Base-by-base conservation (phyloP, 1,139 yeast species). In the Suhomyces bolitotheri region DNA sequence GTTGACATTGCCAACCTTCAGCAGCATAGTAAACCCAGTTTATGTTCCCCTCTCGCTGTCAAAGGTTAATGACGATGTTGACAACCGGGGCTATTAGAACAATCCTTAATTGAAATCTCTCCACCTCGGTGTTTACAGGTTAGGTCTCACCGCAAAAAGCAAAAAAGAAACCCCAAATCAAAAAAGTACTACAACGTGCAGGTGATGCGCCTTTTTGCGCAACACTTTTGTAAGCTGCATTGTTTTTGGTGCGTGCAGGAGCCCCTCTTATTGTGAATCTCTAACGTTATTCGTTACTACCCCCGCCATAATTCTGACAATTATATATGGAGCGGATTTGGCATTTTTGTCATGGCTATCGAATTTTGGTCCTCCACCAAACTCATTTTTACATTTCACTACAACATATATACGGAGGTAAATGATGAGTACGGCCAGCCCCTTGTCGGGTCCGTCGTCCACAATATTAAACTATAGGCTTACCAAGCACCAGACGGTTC, bases 401-500 rank as follows among this genome's bases (percentile, higher is more conserved):
- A n/a, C n/a, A n/a, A n/a, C n/a, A n/a, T n/a, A n/a, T n/a, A 22
- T 11, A 26, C 16, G 16, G 27, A 22, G 20, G 30, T 25, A 29
- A 16, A 30, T 25, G 13, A 36, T 36, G 39, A 33, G 36, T 24
- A 26, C 32, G 9, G 24, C 39, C 29, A 28, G 29, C 25, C 29
- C 35, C 10, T 29, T 23, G n/a, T 22, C 24, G 8, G 28, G 26
- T 13, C 9, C 41, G 25, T 27, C 40, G 30, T 17, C 20, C 20
- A 7, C 20, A 6, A 41, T 41, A 22, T 37, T 39, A 24, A 41
- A 41, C 36, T 41, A 41, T 36, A 25, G 29, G 11, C 36, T 41
- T 32, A 39, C 36, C 37, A 30, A 36, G 15, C 27, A 35, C 27
- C 41, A 33, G 25, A 29, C 45, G 25, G 32, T 38, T 22, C 42